Conservation (phyloP, 2,329 filamentous ascomycete species). For the Microsporum canis region DNA sequence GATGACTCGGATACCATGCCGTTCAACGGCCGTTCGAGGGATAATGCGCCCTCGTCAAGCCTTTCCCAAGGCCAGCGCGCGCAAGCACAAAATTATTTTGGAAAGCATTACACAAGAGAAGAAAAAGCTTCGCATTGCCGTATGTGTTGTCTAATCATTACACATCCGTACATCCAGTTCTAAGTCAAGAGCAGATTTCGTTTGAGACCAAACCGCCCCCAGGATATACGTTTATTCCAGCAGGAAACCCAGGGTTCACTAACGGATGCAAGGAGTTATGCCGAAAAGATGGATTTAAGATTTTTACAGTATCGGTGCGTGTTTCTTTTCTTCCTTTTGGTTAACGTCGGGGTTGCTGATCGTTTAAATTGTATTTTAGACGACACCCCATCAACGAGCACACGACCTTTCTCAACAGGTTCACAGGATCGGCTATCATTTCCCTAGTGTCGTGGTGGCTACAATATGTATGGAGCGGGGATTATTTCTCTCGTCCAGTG, state of each 20-base stretch:
- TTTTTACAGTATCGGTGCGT: slow-evolving; percentile 51
- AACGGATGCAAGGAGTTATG: slow-evolving; percentile 50
- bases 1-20: slow-evolving; percentile 30
- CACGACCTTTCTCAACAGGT: slow-evolving; percentile 49
- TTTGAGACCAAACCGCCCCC: slow-evolving; percentile 44
- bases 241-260: slow-evolving; percentile 49
- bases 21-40: slow-evolving; percentile 25
- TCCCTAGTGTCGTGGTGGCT: slow-evolving; percentile 48
- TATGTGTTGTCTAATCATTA: slow-evolving; percentile 23
- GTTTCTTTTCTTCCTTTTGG: neutral
- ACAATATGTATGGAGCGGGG: slow-evolving; percentile 42
- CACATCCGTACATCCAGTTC: slow-evolving; percentile 3
- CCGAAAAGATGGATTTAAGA: slow-evolving; percentile 41
- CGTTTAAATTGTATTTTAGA: slow-evolving; percentile 23
- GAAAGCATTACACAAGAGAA: slow-evolving; percentile 49
- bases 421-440: slow-evolving; percentile 52
- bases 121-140: slow-evolving; percentile 46
- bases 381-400: slow-evolving; percentile 39
- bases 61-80: slow-evolving; percentile 24
- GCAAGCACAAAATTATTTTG: slow-evolving; percentile 47
- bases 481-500: slow-evolving; percentile 36
- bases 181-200: slow-evolving; percentile 40
- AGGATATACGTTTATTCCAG: slow-evolving; percentile 52
- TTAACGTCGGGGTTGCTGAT: neutral
- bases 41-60: slow-evolving; percentile 25